These are phyloP conservation scores for Apophysomyces trapeziformis DNA, from an alignment of 371 early-diverging fungal genomes.

Conservation along the genomic window DNA sequence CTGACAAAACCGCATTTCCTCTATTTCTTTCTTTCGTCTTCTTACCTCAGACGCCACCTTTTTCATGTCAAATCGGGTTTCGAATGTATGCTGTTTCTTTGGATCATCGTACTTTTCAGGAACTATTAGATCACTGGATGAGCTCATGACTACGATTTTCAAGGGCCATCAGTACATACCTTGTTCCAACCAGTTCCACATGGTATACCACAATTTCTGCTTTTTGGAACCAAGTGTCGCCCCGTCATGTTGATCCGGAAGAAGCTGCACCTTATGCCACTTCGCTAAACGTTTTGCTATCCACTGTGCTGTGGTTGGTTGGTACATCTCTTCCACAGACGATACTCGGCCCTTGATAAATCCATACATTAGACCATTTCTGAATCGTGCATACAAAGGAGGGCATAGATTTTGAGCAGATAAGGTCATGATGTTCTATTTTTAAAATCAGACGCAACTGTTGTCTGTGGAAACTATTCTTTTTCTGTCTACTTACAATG, in stretches of 20 bases:
- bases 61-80: conserved; percentile 58
- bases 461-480: background rate
- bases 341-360: conserved; percentile 80
- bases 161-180: conserved; percentile 38
- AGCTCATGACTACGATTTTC: background rate
- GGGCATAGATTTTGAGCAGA: conserved; percentile 76
- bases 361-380: conserved; percentile 91
- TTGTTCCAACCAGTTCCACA: conserved; percentile 82
- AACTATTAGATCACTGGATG: conserved; percentile 40
- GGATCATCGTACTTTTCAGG: conserved; percentile 68
- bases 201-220: conserved; percentile 76
- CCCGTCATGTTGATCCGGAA: conserved; percentile 15
- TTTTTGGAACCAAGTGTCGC: conserved; percentile 17
- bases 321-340: conserved; percentile 71
- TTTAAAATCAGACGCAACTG: background rate
- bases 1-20: background rate
- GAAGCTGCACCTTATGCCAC: conserved; percentile 77
- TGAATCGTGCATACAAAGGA: conserved; percentile 84
- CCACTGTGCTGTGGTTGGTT: conserved; percentile 69
- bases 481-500: conserved; percentile 59
- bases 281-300: conserved; percentile 81
- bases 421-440: conserved; percentile 80
- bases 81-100: conserved; percentile 65
- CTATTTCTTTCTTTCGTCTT: background rate
- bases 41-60: conserved; percentile 55